Base-by-base conservation (phyloP, 495 filamentous ascomycete species). In the Aspergillus campestris region DNA sequence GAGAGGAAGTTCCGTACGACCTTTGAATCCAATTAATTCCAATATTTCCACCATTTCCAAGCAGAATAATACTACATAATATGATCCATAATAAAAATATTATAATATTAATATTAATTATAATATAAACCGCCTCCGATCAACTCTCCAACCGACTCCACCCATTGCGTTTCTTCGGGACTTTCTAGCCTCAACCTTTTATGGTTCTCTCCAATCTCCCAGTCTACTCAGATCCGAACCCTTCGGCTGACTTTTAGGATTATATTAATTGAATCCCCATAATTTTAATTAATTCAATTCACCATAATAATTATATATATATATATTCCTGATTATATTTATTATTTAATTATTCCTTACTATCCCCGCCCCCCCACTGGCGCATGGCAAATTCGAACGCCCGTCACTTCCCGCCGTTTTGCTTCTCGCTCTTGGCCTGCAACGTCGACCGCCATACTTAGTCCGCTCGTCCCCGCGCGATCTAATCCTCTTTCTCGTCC, bases 161-260 rank as follows among this genome's bases (percentile, higher is more conserved):
- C 54, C 42, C 9, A 31, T 40, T 38, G 40, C 42, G 44, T 50
- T 50, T 49, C 43, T 52, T 57, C 55, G 55, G 55, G 48, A 49
- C 50, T 53, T 57, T 53, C 40, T 50, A 50, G 46, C 47, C 34
- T 52, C 43, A 42, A 42, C 47, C 34, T 45, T 4, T 30, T 33
- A 8, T 31, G 30, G 27, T 42, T 29, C 18, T 8, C 29, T 40
- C 36, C 9, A 24, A 8, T 24, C 18, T 24, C 18, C 4, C 18
- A 24, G 18, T 24, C 18, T 1, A 24, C 18, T 24, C 18, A 24
- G 18, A 24, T 24, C 18, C 18, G 18, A 24, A 24, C 18, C 18
- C 18, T 24, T 24, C 18, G 18, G 18, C 18, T 24, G 18, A 24
- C 18, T 24, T 24, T 24, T 24, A 24, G 18, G 18, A 24, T 24